phyloP scores from a whole-genome alignment of 805 yeast species.

The Debaryomyces tyrocola region DNA sequence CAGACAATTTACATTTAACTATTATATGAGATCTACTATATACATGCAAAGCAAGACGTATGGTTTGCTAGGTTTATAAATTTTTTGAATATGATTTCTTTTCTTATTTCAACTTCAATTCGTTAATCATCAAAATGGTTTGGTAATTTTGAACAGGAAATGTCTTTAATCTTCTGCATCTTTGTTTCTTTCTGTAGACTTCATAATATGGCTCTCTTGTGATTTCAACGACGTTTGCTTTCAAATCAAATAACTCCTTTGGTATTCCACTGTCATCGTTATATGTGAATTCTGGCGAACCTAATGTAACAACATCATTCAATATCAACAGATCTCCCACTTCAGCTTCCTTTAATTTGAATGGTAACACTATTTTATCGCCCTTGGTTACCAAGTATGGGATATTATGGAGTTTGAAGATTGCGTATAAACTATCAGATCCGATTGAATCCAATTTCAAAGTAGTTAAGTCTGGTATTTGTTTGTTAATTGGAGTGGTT shows the following conservation, averaged over 20 bases:
- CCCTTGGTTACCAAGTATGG: slow-evolving; percentile 91
- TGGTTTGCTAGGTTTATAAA: no score
- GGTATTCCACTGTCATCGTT: slow-evolving; percentile 25
- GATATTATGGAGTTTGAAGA: slow-evolving; percentile 76
- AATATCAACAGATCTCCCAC: slow-evolving; percentile 82
- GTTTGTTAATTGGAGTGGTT: background rate
- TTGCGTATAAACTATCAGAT: slow-evolving; percentile 65
- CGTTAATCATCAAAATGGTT: slow-evolving; percentile 76
- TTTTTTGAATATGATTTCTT: background rate
- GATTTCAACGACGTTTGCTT: slow-evolving; percentile 83
- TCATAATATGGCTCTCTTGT: slow-evolving; percentile 74
- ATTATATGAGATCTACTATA: slow-evolving; percentile 3
- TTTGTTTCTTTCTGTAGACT: slow-evolving; percentile 57
- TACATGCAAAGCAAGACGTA: slow-evolving; percentile 2
- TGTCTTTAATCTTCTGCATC: slow-evolving; percentile 78
- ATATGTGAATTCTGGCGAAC: slow-evolving; percentile 73
- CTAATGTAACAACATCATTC: slow-evolving; percentile 76
- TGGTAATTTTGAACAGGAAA: slow-evolving; percentile 71
- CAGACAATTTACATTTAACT: background rate
- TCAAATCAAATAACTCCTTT: slow-evolving; percentile 49
- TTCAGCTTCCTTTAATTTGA: slow-evolving; percentile 67
- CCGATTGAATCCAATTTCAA: slow-evolving; percentile 64
- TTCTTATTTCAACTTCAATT: slow-evolving; percentile 50
- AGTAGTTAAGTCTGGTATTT: slow-evolving; percentile 51
- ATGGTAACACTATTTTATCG: slow-evolving; percentile 79